Percentiles rank a stretch among this genome's conserved stretches.
Conservation (phyloP, 768 basidiomycete species). For the Pleurotus eryngii region DNA sequence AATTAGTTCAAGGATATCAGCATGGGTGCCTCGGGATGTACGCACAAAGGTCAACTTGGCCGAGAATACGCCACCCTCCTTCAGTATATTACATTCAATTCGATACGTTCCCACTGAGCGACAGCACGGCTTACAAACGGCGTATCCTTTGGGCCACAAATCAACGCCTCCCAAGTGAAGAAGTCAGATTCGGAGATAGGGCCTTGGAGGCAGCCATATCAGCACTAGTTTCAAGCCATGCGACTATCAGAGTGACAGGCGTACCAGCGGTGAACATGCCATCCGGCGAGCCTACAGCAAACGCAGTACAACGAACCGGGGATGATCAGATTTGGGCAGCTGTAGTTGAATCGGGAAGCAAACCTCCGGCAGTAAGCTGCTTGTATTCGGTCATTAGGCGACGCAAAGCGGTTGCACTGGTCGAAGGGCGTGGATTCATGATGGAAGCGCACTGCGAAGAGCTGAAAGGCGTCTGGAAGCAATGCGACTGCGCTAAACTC, state of each 20-base stretch:
- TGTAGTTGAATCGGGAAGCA: slow-evolving; percentile 2
- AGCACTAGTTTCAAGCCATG: not conserved
- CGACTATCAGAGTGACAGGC: slow-evolving; percentile 9
- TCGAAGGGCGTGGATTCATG: slow-evolving; percentile 55
- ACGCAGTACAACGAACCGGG: not conserved
- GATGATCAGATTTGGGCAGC: not conserved
- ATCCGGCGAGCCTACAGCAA: slow-evolving; percentile 70
- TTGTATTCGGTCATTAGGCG: slow-evolving; percentile 93
- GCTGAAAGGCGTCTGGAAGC: not conserved
- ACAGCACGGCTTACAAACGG: slow-evolving; percentile 66
- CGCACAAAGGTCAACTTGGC: slow-evolving; percentile 91
- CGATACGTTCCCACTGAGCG: not conserved
- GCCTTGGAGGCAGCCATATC: slow-evolving; percentile 39
- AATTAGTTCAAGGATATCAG: slow-evolving; percentile 2
- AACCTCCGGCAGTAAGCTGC: slow-evolving; percentile 77
- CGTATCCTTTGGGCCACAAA: slow-evolving; percentile 91
- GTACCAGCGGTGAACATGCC: slow-evolving; percentile 93
- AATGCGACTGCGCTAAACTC: not conserved
- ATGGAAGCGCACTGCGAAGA: slow-evolving; percentile 3
- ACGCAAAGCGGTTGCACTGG: slow-evolving; percentile 70
- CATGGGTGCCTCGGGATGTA: slow-evolving; percentile 25
- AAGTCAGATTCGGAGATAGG: slow-evolving; percentile 91
- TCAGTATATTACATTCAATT: slow-evolving; percentile 3
- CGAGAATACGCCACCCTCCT: slow-evolving; percentile 95
- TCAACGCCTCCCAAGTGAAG: slow-evolving; percentile 95